phyloP scores from a whole-genome alignment of 371 early-diverging fungal species.

The Lichtheimia corymbifera region DNA sequence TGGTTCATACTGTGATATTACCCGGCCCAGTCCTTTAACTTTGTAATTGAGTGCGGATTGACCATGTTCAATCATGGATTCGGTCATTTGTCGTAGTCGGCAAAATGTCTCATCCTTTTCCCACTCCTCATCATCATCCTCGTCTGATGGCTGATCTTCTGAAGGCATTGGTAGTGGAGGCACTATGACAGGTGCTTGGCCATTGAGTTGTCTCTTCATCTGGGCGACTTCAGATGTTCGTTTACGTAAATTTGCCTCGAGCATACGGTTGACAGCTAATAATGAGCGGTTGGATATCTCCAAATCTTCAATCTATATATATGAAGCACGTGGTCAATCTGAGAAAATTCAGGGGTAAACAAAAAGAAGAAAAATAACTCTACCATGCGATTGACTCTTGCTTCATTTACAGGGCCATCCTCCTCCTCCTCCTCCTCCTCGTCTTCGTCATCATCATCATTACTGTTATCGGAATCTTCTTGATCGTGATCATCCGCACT shows the following conservation, averaged over 20 bases:
- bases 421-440: slow-evolving; percentile 22
- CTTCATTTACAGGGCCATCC: slow-evolving; percentile 33
- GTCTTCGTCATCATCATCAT: slow-evolving; percentile 10
- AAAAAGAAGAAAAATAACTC: no score
- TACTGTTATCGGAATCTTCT: slow-evolving; percentile 19
- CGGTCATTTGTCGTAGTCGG: slow-evolving; percentile 34
- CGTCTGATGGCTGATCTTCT: slow-evolving; percentile 1
- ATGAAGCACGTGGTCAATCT: no score
- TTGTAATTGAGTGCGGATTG: slow-evolving; percentile 42
- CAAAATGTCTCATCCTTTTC: slow-evolving; percentile 43
- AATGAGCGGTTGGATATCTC: slow-evolving; percentile 52
- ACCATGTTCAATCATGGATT: slow-evolving; percentile 41
- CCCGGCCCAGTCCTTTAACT: slow-evolving; percentile 39
- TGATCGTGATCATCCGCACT: slow-evolving; percentile 21
- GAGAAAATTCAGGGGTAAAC: slow-evolving; percentile 4
- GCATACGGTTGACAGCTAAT: slow-evolving; percentile 47
- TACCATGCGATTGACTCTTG: slow-evolving; percentile 44
- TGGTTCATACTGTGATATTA: slow-evolving; percentile 28
- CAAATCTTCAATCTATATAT: slow-evolving; percentile 49
- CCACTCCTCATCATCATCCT: slow-evolving; percentile 33
- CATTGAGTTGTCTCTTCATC: slow-evolving; percentile 29
- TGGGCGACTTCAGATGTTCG: slow-evolving; percentile 46
- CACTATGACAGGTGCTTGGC: slow-evolving; percentile 9
- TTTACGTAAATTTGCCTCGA: slow-evolving; percentile 51
- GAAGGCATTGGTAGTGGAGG: slow-evolving; percentile 5